Conservation (phyloP, 805 yeast species). For the Hyphopichia homilentoma region DNA sequence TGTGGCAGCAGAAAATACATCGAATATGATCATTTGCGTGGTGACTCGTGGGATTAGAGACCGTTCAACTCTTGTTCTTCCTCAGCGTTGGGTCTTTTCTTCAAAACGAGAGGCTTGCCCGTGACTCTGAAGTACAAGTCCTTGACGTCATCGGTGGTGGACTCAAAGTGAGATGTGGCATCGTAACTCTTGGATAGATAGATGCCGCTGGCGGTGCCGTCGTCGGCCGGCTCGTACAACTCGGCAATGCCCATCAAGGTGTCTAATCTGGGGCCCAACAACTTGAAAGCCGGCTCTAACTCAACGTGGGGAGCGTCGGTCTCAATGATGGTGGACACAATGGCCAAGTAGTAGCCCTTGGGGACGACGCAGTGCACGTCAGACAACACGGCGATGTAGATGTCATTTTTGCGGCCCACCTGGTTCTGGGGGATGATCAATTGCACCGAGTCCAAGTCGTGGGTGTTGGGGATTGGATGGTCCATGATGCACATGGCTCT, state of each 20-base stretch:
- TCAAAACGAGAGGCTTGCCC: conserved; percentile 86
- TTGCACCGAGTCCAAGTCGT: conserved; percentile 84
- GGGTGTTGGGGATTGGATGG: conserved; percentile 82
- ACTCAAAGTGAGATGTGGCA: conserved; percentile 91
- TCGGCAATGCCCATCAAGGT: conserved; percentile 94
- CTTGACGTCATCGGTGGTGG: conserved; percentile 94
- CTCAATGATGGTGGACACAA: conserved; percentile 90
- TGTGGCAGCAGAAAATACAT: too few species aligned
- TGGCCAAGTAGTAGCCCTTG: conserved; percentile 86
- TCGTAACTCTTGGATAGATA: conserved; percentile 88
- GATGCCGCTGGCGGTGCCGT: conserved; percentile 76
- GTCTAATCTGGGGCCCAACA: conserved; percentile 76
- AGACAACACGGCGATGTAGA: conserved; percentile 87
- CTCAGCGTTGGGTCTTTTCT: conserved; percentile 66
- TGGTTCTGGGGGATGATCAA: conserved; percentile 96
- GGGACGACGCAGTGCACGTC: conserved; percentile 88
- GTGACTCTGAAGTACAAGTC: conserved; percentile 88
- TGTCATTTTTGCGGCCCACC: conserved; percentile 87
- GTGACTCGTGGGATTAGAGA: too few species aligned
- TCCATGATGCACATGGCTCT: conserved; percentile 86
- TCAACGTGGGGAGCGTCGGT: conserved; percentile 91
- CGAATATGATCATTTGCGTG: too few species aligned
- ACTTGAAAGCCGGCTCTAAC: conserved; percentile 88
- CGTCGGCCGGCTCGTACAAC: conserved; percentile 78
- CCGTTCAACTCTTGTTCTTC: conserved; percentile 51